Base-by-base conservation (phyloP, 2,329 filamentous ascomycete species). In the Ceratocystis variospora region DNA sequence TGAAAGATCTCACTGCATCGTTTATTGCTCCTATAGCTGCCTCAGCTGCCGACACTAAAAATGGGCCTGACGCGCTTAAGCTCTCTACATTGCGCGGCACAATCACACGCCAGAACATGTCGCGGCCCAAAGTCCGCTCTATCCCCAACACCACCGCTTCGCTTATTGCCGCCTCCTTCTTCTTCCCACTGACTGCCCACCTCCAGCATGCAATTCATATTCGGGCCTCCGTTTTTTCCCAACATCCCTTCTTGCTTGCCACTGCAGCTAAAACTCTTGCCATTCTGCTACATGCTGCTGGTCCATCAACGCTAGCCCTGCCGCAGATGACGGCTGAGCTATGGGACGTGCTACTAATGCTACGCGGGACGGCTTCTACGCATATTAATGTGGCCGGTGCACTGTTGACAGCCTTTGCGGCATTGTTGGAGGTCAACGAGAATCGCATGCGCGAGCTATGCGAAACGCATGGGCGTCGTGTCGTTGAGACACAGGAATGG, bases 401-500 rank as follows among this genome's bases (percentile, higher is more conserved):
- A 0, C 79, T 96, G 66, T 77, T 97, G 1, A 88, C 96, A 67
- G 85, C 87, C 1, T 82, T 96, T 68, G 79, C 96, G 62, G 88
- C 89, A 5, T 74, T 96, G 64, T 76, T 99, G 15, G 90, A 96
- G 72, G 81, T 96, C 46, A 96, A 96, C 68, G 85, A 82, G 44
- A 82, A 84, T 62, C 84, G 90, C 68, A 83, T 87, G 76, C 79
- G 85, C 70, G 79, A 84, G 1, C 74, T 99, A 2, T 93, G 90
- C 62, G 84, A 86, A 68, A 83, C 87, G 67, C 84, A 90, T 71
- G 86, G 88, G 0, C 83, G 85, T 66, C 86, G 93, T 74, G 77
- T 97, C 25, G 80, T 96, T 63, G 93, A 97, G 79, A 88, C 90
- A 68, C 84, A 89, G 71, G 88, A 90, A 72, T 99, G 94, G 94